phyloP scores from a whole-genome alignment of 1,284 basidiomycete species.

The Bjerkandera adusta region DNA sequence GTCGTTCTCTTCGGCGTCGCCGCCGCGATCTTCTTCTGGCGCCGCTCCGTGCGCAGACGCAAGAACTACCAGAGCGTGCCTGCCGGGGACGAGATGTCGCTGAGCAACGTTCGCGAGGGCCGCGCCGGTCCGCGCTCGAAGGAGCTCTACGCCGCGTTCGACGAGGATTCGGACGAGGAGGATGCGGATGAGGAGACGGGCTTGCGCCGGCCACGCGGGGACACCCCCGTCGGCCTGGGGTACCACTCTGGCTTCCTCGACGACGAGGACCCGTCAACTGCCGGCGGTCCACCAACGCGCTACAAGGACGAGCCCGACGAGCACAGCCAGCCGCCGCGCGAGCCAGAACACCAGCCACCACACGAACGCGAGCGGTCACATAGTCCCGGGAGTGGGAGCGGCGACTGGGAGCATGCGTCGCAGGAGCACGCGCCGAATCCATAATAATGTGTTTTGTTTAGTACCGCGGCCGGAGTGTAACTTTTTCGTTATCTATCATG shows the following conservation, averaged over 20 bases:
- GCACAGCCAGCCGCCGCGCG: no score
- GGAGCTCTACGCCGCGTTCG: constrained; percentile 92
- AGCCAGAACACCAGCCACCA: constrained; percentile 18
- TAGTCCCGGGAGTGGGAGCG: constrained; percentile 41
- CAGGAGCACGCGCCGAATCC: constrained; percentile 31
- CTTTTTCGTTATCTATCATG: constrained; percentile 17
- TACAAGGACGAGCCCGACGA: constrained; percentile 66
- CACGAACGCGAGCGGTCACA: constrained; percentile 30
- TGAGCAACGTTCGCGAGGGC: constrained; percentile 53
- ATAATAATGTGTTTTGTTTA: constrained; percentile 6
- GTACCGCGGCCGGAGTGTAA: constrained; percentile 3
- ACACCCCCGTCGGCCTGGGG: constrained; percentile 32
- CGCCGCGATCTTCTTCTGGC: constrained; percentile 68
- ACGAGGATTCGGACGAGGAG: constrained; percentile 75
- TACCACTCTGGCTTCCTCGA: constrained; percentile 68
- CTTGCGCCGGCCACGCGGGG: constrained; percentile 34
- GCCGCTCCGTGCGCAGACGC: constrained; percentile 50
- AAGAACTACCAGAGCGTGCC: constrained; percentile 70
- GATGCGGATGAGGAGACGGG: constrained; percentile 69
- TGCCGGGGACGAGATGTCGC: constrained; percentile 68
- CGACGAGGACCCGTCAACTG: constrained; percentile 52
- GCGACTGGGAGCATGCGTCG: constrained; percentile 75
- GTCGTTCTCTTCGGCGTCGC: constrained; percentile 72
- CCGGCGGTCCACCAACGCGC: constrained; percentile 31
- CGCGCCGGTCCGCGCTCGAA: constrained; percentile 54